These are phyloP conservation scores for Bryoglossum gracile DNA, from an alignment of 495 filamentous ascomycete species.

Conservation along the genomic window DNA sequence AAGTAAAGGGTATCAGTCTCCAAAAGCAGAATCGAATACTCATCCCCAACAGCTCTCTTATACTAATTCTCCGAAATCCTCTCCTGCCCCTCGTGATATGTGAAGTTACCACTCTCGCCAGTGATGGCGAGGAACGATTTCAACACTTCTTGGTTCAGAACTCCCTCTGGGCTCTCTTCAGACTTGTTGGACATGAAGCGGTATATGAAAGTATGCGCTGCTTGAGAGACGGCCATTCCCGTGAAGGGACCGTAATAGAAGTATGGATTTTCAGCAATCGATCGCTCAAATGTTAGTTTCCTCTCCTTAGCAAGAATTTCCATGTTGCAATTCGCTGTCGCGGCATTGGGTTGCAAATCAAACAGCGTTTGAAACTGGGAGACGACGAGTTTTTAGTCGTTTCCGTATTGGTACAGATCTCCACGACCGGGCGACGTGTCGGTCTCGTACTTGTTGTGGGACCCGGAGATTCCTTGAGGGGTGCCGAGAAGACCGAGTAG, in stretches of 20 bases:
- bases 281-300: constrained; percentile 34
- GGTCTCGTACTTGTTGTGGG: constrained; percentile 47
- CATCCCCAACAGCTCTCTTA: constrained; percentile 9
- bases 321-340: constrained; percentile 13
- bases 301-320: constrained; percentile 26
- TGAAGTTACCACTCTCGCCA: constrained; percentile 31
- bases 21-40: constrained; percentile 9
- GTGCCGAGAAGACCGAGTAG: constrained; percentile 20
- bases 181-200: constrained; percentile 41
- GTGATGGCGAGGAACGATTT: constrained; percentile 39
- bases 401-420: constrained; percentile 12
- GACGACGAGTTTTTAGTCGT: constrained; percentile 4
- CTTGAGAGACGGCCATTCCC: constrained; percentile 38
- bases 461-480: constrained; percentile 36
- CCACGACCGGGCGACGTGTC: constrained; percentile 6
- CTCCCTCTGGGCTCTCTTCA: constrained; percentile 33
- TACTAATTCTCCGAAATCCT: constrained; percentile 27
- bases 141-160: constrained; percentile 34
- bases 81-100: constrained; percentile 41
- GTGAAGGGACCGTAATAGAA: constrained; percentile 46
- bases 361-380: constrained; percentile 8
- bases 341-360: constrained; percentile 11
- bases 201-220: constrained; percentile 35
- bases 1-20: constrained; percentile 26
- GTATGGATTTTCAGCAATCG: constrained; percentile 41